Percentiles rank a stretch among this genome's conserved stretches.
Evolutionary conservation across 1,284 basidiomycete genomes (phyloP).

Genomic region (Sutorius eximius): DNA sequence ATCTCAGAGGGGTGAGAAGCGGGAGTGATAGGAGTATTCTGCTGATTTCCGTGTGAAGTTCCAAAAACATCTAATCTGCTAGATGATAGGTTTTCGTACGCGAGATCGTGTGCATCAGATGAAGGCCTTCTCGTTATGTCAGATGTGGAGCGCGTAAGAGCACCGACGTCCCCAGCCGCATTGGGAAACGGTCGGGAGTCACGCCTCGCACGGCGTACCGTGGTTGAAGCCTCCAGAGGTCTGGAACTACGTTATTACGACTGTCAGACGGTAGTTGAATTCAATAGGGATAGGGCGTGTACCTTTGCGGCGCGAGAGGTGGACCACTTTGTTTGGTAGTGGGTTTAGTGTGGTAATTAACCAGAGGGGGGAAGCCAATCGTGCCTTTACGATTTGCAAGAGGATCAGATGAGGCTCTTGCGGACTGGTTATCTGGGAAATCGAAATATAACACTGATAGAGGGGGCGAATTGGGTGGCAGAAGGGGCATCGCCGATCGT

Average conservation of each 20-base stretch:
- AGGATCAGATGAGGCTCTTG: background rate
- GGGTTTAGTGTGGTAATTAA: slow-evolving; percentile 12
- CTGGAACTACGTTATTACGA: background rate
- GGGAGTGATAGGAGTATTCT: background rate
- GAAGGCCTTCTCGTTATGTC: slow-evolving; percentile 1
- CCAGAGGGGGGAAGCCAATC: background rate
- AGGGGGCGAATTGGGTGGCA: background rate
- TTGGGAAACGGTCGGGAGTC: background rate
- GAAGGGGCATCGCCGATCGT: background rate
- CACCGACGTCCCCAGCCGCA: slow-evolving; percentile 1
- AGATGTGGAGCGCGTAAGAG: slow-evolving; percentile 14
- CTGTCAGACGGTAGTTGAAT: slow-evolving; percentile 2
- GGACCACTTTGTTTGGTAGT: background rate
- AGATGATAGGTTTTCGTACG: slow-evolving; percentile 7
- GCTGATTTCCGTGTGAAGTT: slow-evolving; percentile 2
- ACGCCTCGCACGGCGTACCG: background rate
- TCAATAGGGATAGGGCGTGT: background rate
- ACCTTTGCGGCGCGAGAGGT: slow-evolving; percentile 11
- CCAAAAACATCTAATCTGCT: background rate
- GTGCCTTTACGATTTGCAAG: background rate
- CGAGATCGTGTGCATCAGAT: background rate
- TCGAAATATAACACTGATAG: background rate
- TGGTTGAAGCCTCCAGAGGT: background rate
- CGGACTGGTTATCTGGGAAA: background rate
- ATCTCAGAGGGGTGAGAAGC: slow-evolving; percentile 12